A percentile compares a stretch with the other conserved stretches of the same genome.
phyloP scores from a whole-genome alignment of 1,284 basidiomycete species.

The Fomitopsis palustris region DNA sequence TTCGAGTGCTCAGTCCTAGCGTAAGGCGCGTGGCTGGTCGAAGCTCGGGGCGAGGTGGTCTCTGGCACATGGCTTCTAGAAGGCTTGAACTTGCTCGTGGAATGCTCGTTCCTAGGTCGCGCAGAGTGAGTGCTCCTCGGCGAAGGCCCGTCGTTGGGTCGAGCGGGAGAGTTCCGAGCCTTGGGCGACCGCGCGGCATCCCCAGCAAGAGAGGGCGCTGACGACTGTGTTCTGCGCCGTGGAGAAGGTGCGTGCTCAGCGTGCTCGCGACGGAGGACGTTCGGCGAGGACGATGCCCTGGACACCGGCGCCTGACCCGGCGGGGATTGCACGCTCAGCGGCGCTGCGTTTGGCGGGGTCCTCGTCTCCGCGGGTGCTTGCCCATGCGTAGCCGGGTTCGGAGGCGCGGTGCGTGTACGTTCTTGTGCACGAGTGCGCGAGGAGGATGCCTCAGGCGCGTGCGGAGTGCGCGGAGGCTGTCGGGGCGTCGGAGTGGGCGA shows the following conservation, averaged over 20 bases:
- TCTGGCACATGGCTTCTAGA: background rate
- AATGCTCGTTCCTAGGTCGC: background rate
- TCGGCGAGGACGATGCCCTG: constrained; percentile 3
- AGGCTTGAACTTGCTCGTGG: background rate
- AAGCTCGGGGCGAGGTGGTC: background rate
- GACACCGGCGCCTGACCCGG: background rate
- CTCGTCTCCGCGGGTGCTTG: background rate
- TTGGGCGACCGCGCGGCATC: background rate
- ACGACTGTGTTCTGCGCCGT: background rate
- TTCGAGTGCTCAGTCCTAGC: background rate
- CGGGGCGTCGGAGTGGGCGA: background rate
- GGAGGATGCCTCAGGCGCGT: background rate
- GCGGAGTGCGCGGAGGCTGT: background rate
- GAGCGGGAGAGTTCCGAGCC: too few species aligned
- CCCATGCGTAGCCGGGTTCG: background rate
- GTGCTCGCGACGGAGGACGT: background rate
- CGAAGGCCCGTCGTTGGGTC: too few species aligned
- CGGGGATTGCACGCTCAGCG: background rate
- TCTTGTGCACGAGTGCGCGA: background rate
- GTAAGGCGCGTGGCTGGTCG: background rate
- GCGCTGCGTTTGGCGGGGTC: background rate
- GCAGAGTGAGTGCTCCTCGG: background rate
- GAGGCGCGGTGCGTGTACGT: background rate
- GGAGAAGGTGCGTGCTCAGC: background rate
- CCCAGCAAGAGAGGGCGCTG: background rate